phyloP scores from a whole-genome alignment of 306 rosid species.

The Alnus rubra region DNA sequence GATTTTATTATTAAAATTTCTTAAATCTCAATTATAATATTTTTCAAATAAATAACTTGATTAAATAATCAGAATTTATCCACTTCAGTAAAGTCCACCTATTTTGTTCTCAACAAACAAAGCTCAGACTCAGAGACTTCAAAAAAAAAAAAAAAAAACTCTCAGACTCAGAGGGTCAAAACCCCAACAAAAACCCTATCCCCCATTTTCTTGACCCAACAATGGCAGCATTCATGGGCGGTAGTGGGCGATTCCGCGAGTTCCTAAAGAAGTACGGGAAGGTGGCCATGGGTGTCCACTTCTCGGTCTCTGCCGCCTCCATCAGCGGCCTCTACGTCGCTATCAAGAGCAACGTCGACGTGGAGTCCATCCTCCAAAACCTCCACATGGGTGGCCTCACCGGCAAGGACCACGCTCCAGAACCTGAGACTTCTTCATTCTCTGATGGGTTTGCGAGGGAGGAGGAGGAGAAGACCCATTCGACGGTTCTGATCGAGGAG shows the following conservation, averaged over 20 bases:
- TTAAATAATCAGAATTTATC: too few relatives aligned
- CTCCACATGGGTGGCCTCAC: slow-evolving; percentile 56
- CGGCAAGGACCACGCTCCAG: slow-evolving; percentile 25
- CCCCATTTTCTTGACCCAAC: neutral
- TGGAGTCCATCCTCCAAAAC: slow-evolving; percentile 71
- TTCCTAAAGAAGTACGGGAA: slow-evolving; percentile 85
- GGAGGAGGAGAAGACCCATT: slow-evolving; percentile 18
- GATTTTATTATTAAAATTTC: too few relatives aligned
- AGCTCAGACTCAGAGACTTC: neutral
- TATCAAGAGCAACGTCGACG: slow-evolving; percentile 85
- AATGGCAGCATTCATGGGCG: slow-evolving; percentile 53
- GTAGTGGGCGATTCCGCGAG: slow-evolving; percentile 69
- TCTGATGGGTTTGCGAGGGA: slow-evolving; percentile 24
- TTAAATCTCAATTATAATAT: too few relatives aligned
- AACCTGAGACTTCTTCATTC: slow-evolving; percentile 17
- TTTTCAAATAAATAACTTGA: too few relatives aligned
- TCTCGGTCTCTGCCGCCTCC: slow-evolving; percentile 74
- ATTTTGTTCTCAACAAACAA: neutral
- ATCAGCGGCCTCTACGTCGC: slow-evolving; percentile 77
- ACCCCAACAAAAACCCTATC: slow-evolving; percentile 22
- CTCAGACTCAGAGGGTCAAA: neutral
- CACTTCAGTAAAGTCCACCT: too few relatives aligned
- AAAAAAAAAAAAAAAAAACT: too few relatives aligned
- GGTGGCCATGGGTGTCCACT: slow-evolving; percentile 83
- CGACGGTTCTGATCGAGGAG: slow-evolving; percentile 6